Base-by-base conservation (phyloP, 345 rosid species). In the Stellera chamaejasme region DNA sequence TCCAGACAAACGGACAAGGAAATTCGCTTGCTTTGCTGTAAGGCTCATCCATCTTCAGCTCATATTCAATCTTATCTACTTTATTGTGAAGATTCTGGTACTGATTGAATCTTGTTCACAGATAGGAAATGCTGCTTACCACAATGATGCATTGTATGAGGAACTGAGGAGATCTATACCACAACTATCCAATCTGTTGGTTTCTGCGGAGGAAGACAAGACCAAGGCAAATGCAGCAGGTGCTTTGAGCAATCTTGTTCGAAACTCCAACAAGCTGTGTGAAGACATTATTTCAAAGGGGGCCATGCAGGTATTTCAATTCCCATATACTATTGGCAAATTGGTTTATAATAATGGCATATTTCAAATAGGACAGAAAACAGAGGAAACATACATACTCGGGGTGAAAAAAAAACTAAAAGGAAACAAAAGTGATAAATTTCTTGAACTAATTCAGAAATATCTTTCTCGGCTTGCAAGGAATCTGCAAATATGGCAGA, bases 11-110 rank as follows among this genome's bases (percentile, higher is more conserved):
- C 78, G 94, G 52, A 87, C 97, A 10, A 71, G 90, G 70, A 93
- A 93, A 69, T 93, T 88, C 59, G 99, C 99, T 23, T 93, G 99
- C 70, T 93, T 93, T 76, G 96, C 97, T 50, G 99, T 93, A 89
- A 76, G 73, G 58, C 42, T 54, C 10, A 39, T n/a, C n/a, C 14
- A 23, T n/a, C 13, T 13, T 7, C 26, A 5, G 25, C 23, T n/a
- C 10, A 7, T n/a, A 48, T 48, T 6, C 3, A 48, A 50, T 19
- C 1, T 0, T 19, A 19, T 19, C 23, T 19, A 49, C 28, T 45
- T 47, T 59, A 19, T 13, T 23, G n/a, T 41, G 23, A 27, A 11
- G 52, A 16, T 41, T 27, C 26, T 36, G 15, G 43, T 27, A 15
- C 36, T 59, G 45, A 27, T 51, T 12, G 14, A 61, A 8, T 16